Percentiles rank a stretch among this genome's conserved stretches.
These are phyloP conservation scores for Brassica incana DNA, from an alignment of 345 rosid genomes.

Conservation along the genomic window DNA sequence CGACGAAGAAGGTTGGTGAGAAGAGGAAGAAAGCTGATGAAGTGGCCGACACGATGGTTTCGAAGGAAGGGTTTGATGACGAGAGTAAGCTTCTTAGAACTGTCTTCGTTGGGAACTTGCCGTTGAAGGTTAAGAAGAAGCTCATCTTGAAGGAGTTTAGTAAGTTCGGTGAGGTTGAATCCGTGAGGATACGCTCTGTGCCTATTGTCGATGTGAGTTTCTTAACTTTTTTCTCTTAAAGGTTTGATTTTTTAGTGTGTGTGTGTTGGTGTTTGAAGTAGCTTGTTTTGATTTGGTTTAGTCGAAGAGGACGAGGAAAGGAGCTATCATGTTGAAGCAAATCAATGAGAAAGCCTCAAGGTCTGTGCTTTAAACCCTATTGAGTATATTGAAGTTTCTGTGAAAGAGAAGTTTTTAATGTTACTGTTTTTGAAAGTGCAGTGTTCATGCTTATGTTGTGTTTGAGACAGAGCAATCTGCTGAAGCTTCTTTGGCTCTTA, in stretches of 20 bases:
- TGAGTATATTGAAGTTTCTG: neutral
- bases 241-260: neutral
- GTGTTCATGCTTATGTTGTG: conserved; percentile 92
- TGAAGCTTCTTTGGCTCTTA: conserved; percentile 72
- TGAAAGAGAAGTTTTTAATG: conserved; percentile 3
- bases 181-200: conserved; percentile 88
- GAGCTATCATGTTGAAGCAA: conserved; percentile 71
- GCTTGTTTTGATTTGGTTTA: conserved; percentile 34
- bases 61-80: conserved; percentile 82
- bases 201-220: conserved; percentile 78
- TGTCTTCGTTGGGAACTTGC: conserved; percentile 91
- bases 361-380: conserved; percentile 40
- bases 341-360: conserved; percentile 78
- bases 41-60: conserved; percentile 47
- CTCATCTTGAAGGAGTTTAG: conserved; percentile 66
- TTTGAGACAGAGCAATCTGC: conserved; percentile 82
- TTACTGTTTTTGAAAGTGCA: conserved; percentile 38
- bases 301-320: conserved; percentile 88
- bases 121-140: conserved; percentile 81
- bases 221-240: neutral
- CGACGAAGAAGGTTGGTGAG: conserved; percentile 54
- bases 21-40: conserved; percentile 83
- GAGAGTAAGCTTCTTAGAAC: conserved; percentile 88
- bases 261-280: conserved; percentile 15
- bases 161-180: conserved; percentile 81